Evolutionary conservation across 2,329 filamentous ascomycete genomes (phyloP).

Genomic region (Fusarium marasasianum): DNA sequence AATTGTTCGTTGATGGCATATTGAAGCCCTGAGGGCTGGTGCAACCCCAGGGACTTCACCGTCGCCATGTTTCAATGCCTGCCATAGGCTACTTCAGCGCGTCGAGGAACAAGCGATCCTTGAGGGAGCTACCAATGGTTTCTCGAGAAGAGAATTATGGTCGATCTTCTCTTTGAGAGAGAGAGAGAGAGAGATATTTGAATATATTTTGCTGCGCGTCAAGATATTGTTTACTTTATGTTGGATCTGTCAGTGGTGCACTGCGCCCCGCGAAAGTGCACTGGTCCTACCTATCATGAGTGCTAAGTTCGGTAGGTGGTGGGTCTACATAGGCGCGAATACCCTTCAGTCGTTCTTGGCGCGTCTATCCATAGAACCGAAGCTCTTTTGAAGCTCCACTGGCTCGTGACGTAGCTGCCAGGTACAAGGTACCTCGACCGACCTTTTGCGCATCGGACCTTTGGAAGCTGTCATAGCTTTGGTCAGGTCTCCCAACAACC

Average conservation of each 20-base stretch:
- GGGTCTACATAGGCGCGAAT: slow-evolving; percentile 33
- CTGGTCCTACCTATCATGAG: slow-evolving; percentile 24
- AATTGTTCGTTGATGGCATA: slow-evolving; percentile 86
- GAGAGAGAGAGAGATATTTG: neutral
- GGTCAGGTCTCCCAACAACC: slow-evolving; percentile 16
- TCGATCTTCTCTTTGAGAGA: neutral
- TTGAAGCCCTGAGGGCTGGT: slow-evolving; percentile 84
- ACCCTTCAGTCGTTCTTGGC: slow-evolving; percentile 21
- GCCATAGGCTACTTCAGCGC: slow-evolving; percentile 45
- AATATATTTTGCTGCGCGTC: slow-evolving; percentile 25
- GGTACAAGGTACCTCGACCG: slow-evolving; percentile 32
- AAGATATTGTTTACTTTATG: slow-evolving; percentile 35
- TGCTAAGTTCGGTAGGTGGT: slow-evolving; percentile 13
- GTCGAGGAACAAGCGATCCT: neutral
- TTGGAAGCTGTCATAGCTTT: slow-evolving; percentile 41
- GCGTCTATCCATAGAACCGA: slow-evolving; percentile 6
- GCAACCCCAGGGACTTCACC: slow-evolving; percentile 89
- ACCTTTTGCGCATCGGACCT: slow-evolving; percentile 19
- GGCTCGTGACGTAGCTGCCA: slow-evolving; percentile 47
- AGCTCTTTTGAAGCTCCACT: slow-evolving; percentile 22
- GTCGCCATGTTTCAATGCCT: slow-evolving; percentile 74
- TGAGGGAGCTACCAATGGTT: neutral
- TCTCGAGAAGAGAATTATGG: neutral
- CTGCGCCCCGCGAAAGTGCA: slow-evolving; percentile 22
- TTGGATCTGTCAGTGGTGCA: slow-evolving; percentile 9